phyloP scores from a whole-genome alignment of 805 yeast genomes.

The Grigorovia transvaalensis region DNA sequence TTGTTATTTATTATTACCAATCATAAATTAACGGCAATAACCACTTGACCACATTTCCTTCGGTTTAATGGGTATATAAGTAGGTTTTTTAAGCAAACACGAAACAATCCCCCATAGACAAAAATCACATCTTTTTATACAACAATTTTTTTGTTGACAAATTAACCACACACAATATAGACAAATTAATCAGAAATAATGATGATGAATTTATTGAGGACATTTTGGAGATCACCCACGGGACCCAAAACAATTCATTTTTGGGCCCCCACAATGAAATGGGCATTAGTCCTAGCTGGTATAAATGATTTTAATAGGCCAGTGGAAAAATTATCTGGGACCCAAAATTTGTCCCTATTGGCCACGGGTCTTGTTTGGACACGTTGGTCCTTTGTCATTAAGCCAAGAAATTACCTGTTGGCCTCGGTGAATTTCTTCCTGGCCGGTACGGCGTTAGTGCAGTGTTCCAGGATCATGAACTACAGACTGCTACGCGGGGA shows the following conservation, averaged over 20 bases:
- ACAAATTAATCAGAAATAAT: too few species aligned
- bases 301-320: slow-evolving; percentile 80
- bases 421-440: slow-evolving; percentile 93
- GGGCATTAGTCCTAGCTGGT: slow-evolving; percentile 92
- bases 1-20: too few species aligned
- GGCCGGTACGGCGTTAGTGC: slow-evolving; percentile 82
- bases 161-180: slow-evolving; percentile 4
- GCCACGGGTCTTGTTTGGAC: slow-evolving; percentile 97
- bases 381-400: slow-evolving; percentile 91
- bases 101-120: neutral
- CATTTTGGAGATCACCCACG: slow-evolving; percentile 75
- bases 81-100: neutral
- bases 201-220: slow-evolving; percentile 37
- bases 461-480: slow-evolving; percentile 57
- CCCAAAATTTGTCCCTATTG: slow-evolving; percentile 53
- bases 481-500: slow-evolving; percentile 64
- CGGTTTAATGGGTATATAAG: neutral
- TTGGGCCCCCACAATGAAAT: slow-evolving; percentile 74
- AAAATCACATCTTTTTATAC: neutral
- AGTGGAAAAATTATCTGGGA: slow-evolving; percentile 81
- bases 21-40: too few species aligned
- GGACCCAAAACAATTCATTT: slow-evolving; percentile 97
- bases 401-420: slow-evolving; percentile 73
- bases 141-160: neutral
- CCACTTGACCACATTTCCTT: neutral